Base-by-base conservation (phyloP, 352 stramenopile genomes). In the Phytophthora melonis region DNA sequence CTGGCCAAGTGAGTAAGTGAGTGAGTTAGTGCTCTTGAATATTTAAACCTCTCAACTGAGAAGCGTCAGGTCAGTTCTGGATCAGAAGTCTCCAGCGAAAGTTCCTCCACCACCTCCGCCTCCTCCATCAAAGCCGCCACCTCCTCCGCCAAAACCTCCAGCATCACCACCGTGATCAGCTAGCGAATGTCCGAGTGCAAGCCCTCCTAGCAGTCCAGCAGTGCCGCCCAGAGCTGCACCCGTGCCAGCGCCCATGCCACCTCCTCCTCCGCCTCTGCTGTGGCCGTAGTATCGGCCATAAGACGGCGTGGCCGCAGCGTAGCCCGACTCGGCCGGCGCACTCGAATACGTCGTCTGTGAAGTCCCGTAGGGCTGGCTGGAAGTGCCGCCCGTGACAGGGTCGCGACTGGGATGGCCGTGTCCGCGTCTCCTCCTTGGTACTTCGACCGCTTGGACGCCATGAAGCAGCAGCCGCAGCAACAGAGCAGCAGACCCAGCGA, bases 11-110 rank as follows among this genome's bases (percentile, higher is more conserved):
- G 59, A 25, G 23, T 25, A 25, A 78, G 11, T 43, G 36, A 78
- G 21, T 63, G 59, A 32, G 27, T 32, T 32, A 78, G 11, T 43
- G 36, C 8, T 68, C 21, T 64, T 65, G n/a, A 55, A 56, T 60
- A 72, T 71, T 72, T 61, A 72, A 54, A 49, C 23, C n/a, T 19
- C 34, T 43, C 13, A 18, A 43, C 36, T 43, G 36, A 41, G 34
- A 32, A 32, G 3, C 3, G 23, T 25, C 23, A 25, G 23, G 27
- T 32, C 4, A 32, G 27, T 47, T 43, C 23, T n/a, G 58, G 34
- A 58, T 82, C 41, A 91, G 39, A 91, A 89, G 52, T 90, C 83
- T 41, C 83, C 83, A 2, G 36, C 75, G 67, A 90, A 88, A 43
- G 77, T 74, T 34, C 76, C 70, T 27, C 80, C 77, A 16, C 70